phyloP scores from a whole-genome alignment of 176 grass and related monocot species.

The Bolboschoenus planiculmis region DNA sequence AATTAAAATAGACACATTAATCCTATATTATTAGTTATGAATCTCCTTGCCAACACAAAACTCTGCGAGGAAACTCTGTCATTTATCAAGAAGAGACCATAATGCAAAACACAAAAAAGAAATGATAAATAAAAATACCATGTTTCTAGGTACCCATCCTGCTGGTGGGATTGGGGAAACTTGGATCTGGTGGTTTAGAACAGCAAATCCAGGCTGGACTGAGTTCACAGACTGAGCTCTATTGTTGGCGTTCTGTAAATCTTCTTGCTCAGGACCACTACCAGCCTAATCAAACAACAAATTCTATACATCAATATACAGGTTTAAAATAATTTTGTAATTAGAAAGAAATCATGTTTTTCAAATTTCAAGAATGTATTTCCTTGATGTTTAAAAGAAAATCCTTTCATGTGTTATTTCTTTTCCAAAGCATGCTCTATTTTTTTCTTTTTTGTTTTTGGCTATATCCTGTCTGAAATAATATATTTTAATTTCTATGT shows the following conservation, averaged over 20 bases:
- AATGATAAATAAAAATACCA: constrained; percentile 29
- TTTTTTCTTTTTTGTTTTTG: background rate
- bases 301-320: background rate
- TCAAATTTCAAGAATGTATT: background rate
- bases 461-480: background rate
- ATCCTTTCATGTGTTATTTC: background rate
- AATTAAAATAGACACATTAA: background rate
- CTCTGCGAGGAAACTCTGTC: background rate
- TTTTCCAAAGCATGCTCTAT: background rate
- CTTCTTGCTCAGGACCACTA: constrained; percentile 36
- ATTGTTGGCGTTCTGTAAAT: constrained; percentile 36
- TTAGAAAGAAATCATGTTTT: background rate
- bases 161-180: constrained; percentile 43
- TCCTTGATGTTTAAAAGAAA: background rate
- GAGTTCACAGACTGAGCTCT: constrained; percentile 45
- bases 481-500: background rate
- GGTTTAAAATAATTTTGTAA: background rate
- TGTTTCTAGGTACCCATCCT: constrained; percentile 34
- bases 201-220: constrained; percentile 50
- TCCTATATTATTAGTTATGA: background rate
- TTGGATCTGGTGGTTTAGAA: constrained; percentile 70
- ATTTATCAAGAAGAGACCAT: background rate
- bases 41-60: background rate
- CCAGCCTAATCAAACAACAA: constrained; percentile 41
- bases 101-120: constrained; percentile 5